phyloP scores from a whole-genome alignment of 805 yeast genomes.

The Candida palmyrensis region DNA sequence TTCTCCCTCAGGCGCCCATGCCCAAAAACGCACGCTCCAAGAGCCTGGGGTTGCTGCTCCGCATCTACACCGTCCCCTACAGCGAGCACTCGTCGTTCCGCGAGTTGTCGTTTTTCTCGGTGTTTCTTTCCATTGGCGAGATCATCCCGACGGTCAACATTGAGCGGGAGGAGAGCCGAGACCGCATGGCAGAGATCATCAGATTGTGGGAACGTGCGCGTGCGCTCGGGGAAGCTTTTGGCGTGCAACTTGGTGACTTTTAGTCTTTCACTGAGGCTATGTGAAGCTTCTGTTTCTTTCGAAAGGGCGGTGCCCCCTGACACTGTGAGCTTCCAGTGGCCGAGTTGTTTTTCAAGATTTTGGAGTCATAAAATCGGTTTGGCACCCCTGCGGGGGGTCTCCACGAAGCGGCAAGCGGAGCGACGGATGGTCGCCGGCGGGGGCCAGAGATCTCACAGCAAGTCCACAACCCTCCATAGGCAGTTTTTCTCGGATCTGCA shows the following conservation, averaged over 20 bases:
- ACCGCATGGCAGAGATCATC: conserved; percentile 29
- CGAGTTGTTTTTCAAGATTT: too few species aligned
- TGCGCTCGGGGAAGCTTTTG: background rate
- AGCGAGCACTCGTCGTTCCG: conserved; percentile 91
- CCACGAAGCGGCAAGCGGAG: too few species aligned
- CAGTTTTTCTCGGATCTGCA: too few species aligned
- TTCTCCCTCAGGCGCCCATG: conserved; percentile 24
- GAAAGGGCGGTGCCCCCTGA: too few species aligned
- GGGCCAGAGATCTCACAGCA: too few species aligned
- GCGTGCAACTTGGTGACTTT: background rate
- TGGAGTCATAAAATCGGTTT: too few species aligned
- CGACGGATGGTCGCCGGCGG: too few species aligned
- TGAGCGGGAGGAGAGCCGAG: conserved; percentile 17
- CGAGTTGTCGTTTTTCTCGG: conserved; percentile 67
- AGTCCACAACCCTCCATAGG: too few species aligned
- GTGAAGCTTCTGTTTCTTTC: too few species aligned
- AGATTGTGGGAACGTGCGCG: conserved; percentile 21
- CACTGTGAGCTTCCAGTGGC: too few species aligned
- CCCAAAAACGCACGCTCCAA: conserved; percentile 10
- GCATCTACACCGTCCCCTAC: conserved; percentile 71
- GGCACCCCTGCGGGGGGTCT: too few species aligned
- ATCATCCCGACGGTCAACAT: conserved; percentile 79
- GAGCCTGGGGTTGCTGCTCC: conserved; percentile 19
- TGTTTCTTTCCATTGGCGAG: conserved; percentile 41
- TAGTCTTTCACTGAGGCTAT: too few species aligned